phyloP scores from a whole-genome alignment of 371 early-diverging fungal species.

The Basidiobolus heterosporus region DNA sequence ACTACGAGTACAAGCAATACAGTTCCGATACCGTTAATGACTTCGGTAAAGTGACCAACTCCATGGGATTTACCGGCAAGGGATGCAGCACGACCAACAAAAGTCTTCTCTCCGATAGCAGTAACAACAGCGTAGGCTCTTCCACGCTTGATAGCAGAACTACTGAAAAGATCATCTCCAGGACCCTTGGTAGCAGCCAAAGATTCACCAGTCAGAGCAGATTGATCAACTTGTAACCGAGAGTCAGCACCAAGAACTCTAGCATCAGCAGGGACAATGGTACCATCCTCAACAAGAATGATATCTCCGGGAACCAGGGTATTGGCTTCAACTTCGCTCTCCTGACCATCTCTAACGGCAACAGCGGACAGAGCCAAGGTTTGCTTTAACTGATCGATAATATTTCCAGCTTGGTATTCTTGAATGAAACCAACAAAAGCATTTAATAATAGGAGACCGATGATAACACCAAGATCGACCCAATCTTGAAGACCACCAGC shows the following conservation, averaged over 20 bases:
- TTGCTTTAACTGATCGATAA: constrained; percentile 76
- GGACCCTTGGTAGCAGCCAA: constrained; percentile 63
- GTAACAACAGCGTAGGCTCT: constrained; percentile 70
- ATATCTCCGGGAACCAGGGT: constrained; percentile 74
- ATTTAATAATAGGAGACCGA: constrained; percentile 64
- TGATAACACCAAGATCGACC: constrained; percentile 74
- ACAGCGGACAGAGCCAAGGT: constrained; percentile 69
- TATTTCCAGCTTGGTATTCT: constrained; percentile 76
- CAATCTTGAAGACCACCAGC: constrained; percentile 41
- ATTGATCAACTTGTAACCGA: constrained; percentile 78
- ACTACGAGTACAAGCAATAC: too few relatives aligned
- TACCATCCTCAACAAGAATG: constrained; percentile 74
- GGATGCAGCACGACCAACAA: constrained; percentile 83
- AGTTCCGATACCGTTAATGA: constrained; percentile 57
- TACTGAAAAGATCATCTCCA: constrained; percentile 58
- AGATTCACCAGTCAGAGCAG: constrained; percentile 81
- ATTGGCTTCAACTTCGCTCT: constrained; percentile 58
- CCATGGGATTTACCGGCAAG: constrained; percentile 63
- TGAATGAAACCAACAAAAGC: constrained; percentile 79
- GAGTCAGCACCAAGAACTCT: constrained; percentile 67
- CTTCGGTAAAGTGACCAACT: constrained; percentile 73
- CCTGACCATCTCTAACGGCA: constrained; percentile 55
- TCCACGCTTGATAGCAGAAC: constrained; percentile 71
- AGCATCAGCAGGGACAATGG: constrained; percentile 85
- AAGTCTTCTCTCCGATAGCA: constrained; percentile 74